phyloP scores from a whole-genome alignment of 2,329 filamentous ascomycete species.

The Lachnum nothofagi region DNA sequence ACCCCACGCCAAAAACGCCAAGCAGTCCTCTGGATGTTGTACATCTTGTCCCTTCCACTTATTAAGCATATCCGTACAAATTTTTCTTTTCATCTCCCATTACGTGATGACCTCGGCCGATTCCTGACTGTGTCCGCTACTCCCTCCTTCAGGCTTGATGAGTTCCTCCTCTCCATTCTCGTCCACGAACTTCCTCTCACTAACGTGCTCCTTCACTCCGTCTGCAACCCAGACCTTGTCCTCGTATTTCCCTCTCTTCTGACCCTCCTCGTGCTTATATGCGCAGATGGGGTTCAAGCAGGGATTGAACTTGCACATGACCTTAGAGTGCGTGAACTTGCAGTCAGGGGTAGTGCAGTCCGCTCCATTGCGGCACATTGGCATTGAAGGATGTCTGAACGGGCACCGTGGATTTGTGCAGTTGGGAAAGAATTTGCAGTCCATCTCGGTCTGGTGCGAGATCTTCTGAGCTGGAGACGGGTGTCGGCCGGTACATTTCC shows the following conservation, averaged over 20 bases:
- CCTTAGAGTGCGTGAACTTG: constrained; percentile 83
- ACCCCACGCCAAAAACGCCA: constrained; percentile 15
- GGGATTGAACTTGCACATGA: constrained; percentile 83
- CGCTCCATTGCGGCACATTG: constrained; percentile 83
- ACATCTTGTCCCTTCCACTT: constrained; percentile 10
- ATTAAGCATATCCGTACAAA: not conserved
- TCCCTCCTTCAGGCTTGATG: constrained; percentile 27
- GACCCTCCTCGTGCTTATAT: constrained; percentile 87
- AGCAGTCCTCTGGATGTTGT: constrained; percentile 12
- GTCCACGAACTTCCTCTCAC: constrained; percentile 82
- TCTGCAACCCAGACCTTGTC: constrained; percentile 86
- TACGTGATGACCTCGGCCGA: constrained; percentile 25
- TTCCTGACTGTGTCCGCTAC: constrained; percentile 11
- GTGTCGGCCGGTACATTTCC: constrained; percentile 86
- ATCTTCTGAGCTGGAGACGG: constrained; percentile 80
- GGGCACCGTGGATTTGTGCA: constrained; percentile 83
- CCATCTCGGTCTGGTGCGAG: constrained; percentile 74
- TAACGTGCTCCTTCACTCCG: constrained; percentile 61
- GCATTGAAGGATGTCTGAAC: constrained; percentile 84
- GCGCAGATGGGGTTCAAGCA: constrained; percentile 84
- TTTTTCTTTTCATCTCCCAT: constrained; percentile 1
- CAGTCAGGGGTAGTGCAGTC: constrained; percentile 78
- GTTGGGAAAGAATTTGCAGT: constrained; percentile 88
- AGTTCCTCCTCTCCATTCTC: constrained; percentile 56
- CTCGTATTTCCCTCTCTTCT: constrained; percentile 72